Percentiles rank a stretch among this genome's conserved stretches.
Evolutionary conservation across 78 protist genomes (phyloP).

Genomic region (Emiliania huxleyi): DNA sequence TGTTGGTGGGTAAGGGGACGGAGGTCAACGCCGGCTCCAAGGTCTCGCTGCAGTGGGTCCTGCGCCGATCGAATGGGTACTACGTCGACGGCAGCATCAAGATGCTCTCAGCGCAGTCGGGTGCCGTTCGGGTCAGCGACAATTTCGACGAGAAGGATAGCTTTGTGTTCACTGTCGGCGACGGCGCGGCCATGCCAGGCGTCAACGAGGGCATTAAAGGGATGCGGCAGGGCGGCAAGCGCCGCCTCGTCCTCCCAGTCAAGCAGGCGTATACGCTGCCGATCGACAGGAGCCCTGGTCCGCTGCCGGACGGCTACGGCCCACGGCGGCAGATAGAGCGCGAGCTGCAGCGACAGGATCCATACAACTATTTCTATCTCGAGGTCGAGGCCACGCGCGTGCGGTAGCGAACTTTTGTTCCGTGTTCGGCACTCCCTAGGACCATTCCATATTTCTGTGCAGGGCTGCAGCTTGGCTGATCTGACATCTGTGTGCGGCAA

Average conservation of each 20-base stretch:
- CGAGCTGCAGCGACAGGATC: neutral
- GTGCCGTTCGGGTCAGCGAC: neutral
- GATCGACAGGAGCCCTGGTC: neutral
- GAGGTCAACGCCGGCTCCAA: neutral
- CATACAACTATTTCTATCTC: neutral
- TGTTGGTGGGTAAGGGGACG: neutral
- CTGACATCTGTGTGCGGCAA: no score
- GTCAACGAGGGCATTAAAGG: neutral
- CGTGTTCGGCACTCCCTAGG: no score
- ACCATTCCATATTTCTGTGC: no score
- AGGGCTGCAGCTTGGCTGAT: no score
- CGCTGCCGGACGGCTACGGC: neutral
- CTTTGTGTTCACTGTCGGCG: neutral
- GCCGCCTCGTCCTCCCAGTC: neutral
- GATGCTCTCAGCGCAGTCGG: neutral
- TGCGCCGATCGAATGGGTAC: slow-evolving; percentile 7
- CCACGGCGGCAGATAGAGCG: slow-evolving; percentile 14
- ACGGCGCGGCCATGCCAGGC: neutral
- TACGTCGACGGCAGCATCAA: neutral
- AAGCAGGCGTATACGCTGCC: neutral
- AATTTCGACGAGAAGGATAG: neutral
- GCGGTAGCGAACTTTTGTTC: no score
- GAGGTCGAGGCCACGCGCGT: neutral
- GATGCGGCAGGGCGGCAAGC: neutral
- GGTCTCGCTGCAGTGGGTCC: slow-evolving; percentile 1